These are phyloP conservation scores for Acanthamoeba comandoni DNA, from an alignment of 208 protist genomes.

Conservation along the genomic window DNA sequence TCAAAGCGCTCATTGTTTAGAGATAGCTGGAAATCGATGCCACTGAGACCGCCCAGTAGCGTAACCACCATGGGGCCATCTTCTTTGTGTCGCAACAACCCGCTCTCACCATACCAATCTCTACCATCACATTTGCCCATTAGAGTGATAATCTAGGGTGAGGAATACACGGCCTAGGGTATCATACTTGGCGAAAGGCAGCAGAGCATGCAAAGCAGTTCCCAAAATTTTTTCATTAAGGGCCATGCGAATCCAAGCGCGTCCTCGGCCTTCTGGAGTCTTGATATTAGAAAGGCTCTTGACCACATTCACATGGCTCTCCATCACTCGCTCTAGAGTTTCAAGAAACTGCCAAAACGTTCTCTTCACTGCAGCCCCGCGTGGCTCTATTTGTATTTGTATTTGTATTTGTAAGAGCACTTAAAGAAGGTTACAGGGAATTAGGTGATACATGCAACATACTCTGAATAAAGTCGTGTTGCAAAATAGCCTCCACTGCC, in stretches of 20 bases:
- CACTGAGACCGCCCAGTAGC: constrained; percentile 11
- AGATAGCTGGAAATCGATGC: constrained; percentile 11
- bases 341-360: neutral
- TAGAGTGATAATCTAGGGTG: neutral
- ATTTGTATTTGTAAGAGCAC: neutral
- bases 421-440: neutral
- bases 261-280: neutral
- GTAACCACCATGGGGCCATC: neutral
- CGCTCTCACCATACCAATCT: constrained; percentile 27
- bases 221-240: constrained; percentile 23
- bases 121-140: neutral
- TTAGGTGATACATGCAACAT: neutral
- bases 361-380: neutral
- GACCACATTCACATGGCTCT: neutral
- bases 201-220: neutral
- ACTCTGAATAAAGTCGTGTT: neutral
- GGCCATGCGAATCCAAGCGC: neutral
- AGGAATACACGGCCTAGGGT: neutral
- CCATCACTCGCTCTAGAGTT: neutral
- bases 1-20: constrained; percentile 2
- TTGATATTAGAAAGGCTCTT: neutral
- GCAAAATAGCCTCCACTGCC: constrained; percentile 3
- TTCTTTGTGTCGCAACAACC: neutral
- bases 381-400: neutral
- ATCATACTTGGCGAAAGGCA: neutral